A percentile compares a stretch with the other conserved stretches of the same genome.
Conservation (phyloP, 2,329 filamentous ascomycete genomes). For the Microdochium bolleyi region DNA sequence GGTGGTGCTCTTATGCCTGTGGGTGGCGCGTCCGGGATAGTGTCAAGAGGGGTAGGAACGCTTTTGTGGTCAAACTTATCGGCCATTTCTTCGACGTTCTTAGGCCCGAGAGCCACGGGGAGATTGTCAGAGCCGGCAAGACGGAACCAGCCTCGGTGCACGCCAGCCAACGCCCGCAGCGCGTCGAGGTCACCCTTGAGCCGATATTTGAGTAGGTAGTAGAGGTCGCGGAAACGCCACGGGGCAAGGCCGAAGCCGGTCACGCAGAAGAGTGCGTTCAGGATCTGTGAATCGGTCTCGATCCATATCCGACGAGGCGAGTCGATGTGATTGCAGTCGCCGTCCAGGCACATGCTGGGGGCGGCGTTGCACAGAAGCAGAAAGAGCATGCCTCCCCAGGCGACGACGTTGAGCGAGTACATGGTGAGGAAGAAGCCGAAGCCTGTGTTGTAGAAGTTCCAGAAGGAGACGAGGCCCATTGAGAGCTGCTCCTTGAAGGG, state of each 20-base stretch:
- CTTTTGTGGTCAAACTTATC: conserved; percentile 28
- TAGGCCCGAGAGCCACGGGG: conserved; percentile 42
- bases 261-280: conserved; percentile 80
- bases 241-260: conserved; percentile 79
- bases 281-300: conserved; percentile 75
- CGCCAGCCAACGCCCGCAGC: conserved; percentile 62
- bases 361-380: conserved; percentile 69
- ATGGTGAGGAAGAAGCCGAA: conserved; percentile 70
- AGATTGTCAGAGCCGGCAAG: conserved; percentile 58
- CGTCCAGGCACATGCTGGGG: conserved; percentile 62
- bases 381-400: conserved; percentile 90
- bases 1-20: conserved; percentile 63
- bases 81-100: conserved; percentile 35
- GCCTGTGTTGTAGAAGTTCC: conserved; percentile 67
- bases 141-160: conserved; percentile 70
- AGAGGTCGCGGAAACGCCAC: conserved; percentile 77
- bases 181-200: conserved; percentile 41
- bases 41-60: conserved; percentile 56
- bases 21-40: conserved; percentile 58
- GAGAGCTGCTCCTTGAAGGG: conserved; percentile 49
- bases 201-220: conserved; percentile 61
- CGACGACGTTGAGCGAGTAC: conserved; percentile 76
- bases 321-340: conserved; percentile 61
- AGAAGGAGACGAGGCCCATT: conserved; percentile 53
- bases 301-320: conserved; percentile 78